Evolutionary conservation across 192 early-diverging fungal genomes (phyloP), one percentile per base, ranked within the genome.

Genomic region (Martensiomyces pterosporus): DNA sequence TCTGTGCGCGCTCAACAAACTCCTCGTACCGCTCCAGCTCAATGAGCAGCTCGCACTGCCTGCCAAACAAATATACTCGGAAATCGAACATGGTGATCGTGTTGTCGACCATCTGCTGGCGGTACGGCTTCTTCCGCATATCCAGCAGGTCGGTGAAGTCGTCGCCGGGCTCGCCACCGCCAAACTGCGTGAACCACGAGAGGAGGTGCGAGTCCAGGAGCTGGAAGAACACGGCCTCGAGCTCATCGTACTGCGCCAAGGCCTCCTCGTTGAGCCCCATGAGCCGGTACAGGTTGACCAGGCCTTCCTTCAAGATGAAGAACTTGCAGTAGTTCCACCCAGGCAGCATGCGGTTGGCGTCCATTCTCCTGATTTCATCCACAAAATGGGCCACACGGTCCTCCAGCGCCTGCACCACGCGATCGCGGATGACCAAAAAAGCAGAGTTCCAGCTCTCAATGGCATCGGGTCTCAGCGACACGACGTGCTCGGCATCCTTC

Each of bases 291-390:
- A 88, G 80, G 25, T 79, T 79, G 14, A 90, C 88, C 16, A 96
- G 73, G 9, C 83, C 83, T 58, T 99, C 94, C 70, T 99, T 99
- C 42, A 94, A 61, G 36, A 97, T 83, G 60, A 99, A 99, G 63
- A 93, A 97, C 38, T 81, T 85, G 64, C 94, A 98, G 67, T 96
- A 99, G 64, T 99, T 99, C 97, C 97, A 99, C 0, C 97, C 97
- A 5, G 95, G 94, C 70, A 98, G 81, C 46, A 93, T 77, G 38
- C 97, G 72, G 62, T 97, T 93, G 22, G 88, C 81, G 39, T 99
- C 97, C 37, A 96, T 52, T 17, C 88, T 76, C 6, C 90, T 71
- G 16, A 90, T 92, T 66, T 96, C 93, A 24, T 87, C 77, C 3
- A 43, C 52, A 60, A 75, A 35, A 10, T 26, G 17, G 22, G 47